Conservation (phyloP, 2,329 filamentous ascomycete genomes). For the Sporothrix pallida region DNA sequence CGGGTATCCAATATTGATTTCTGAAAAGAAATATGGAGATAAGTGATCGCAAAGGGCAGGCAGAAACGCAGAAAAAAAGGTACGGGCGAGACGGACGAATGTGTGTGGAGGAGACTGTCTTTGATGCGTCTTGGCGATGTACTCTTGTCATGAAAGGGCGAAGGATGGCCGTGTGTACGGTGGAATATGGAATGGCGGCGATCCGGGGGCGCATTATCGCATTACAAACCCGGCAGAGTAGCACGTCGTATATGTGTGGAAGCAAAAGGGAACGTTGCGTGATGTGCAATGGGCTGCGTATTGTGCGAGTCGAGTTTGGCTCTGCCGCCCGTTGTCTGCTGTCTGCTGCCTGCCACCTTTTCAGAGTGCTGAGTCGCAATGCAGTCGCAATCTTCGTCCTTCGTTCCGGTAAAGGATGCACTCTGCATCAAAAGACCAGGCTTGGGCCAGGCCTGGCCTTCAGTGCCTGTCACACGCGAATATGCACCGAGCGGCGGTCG, state of each 20-base stretch:
- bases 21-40: not conserved
- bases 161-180: no score
- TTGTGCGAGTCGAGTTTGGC: not conserved
- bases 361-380: not conserved
- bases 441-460: not conserved
- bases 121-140: not conserved
- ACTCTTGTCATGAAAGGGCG: not conserved
- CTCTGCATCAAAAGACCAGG: not conserved
- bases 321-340: not conserved
- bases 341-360: not conserved
- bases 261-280: slow-evolving; percentile 24
- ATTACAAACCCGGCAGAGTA: not conserved
- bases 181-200: not conserved
- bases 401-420: not conserved
- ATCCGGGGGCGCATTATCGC: not conserved
- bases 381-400: no score
- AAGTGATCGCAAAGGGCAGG: no score
- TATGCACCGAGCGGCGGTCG: slow-evolving; percentile 4
- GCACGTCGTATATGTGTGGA: slow-evolving; percentile 1
- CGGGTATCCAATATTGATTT: not conserved
- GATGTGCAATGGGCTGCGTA: slow-evolving; percentile 7
- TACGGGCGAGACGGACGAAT: not conserved
- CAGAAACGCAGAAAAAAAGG: not conserved
- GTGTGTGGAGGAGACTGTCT: not conserved
- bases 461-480: no score